Evolutionary conservation across 257 asterid species (phyloP).

Genomic region (Jacaranda copaia): DNA sequence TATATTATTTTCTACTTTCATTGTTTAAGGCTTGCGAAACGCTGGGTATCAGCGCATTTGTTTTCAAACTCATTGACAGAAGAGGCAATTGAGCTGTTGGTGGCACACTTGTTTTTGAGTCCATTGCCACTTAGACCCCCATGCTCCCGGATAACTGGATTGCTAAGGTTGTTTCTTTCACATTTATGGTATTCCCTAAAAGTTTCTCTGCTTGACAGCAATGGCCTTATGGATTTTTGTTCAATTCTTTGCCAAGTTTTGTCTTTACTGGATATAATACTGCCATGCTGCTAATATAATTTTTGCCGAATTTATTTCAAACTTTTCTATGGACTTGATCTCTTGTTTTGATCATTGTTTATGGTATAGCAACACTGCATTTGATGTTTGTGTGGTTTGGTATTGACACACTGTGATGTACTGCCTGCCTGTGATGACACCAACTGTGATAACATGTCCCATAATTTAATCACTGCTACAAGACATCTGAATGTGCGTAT

Average conservation of each 20-base stretch:
- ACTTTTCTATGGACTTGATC: background rate
- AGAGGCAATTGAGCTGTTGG: conserved; percentile 94
- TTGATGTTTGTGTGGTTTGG: background rate
- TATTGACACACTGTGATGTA: background rate
- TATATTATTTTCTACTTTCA: conserved; percentile 8
- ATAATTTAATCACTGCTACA: too few relatives aligned
- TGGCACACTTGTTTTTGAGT: conserved; percentile 81
- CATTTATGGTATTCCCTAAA: conserved; percentile 11
- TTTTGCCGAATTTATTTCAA: background rate
- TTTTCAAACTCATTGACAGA: conserved; percentile 74
- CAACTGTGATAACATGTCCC: too few relatives aligned
- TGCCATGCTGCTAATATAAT: too few relatives aligned
- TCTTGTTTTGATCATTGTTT: conserved; percentile 11
- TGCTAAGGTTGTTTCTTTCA: conserved; percentile 64
- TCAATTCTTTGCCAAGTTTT: conserved; percentile 7
- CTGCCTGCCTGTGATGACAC: background rate
- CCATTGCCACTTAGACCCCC: conserved; percentile 86
- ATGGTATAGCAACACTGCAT: conserved; percentile 5
- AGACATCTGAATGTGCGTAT: too few relatives aligned
- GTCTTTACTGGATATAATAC: background rate
- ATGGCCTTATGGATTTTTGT: background rate
- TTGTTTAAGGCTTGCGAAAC: conserved; percentile 78
- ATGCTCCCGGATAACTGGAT: conserved; percentile 85
- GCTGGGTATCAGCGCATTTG: conserved; percentile 96
- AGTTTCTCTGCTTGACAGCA: background rate